These are phyloP conservation scores for Colletotrichum sp. DNA, from an alignment of 2,329 filamentous ascomycete genomes.

Conservation along the genomic window DNA sequence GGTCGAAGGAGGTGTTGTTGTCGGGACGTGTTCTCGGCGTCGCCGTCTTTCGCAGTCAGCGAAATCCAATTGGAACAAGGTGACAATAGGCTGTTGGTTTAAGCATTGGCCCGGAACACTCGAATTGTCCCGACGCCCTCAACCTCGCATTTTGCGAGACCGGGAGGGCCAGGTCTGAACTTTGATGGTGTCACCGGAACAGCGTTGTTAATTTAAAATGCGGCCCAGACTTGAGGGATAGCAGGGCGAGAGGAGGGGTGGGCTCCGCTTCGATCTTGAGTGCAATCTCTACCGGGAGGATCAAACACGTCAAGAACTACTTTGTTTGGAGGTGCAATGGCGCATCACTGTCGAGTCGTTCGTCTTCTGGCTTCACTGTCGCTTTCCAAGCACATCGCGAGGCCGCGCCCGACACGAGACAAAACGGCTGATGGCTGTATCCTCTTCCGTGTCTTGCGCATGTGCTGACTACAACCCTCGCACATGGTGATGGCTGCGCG, in stretches of 20 bases:
- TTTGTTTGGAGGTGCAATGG: not conserved
- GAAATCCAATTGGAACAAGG: not conserved
- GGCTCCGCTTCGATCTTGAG: not conserved
- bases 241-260: not conserved
- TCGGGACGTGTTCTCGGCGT: not conserved
- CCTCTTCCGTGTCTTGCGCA: not conserved
- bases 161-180: not conserved
- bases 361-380: not conserved
- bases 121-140: not conserved
- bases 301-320: conserved; percentile 2
- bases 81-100: not conserved
- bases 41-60: not conserved
- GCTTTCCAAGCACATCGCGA: not conserved
- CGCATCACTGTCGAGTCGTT: not conserved
- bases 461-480: not conserved
- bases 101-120: not conserved
- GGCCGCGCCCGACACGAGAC: not conserved
- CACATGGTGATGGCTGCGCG: not conserved
- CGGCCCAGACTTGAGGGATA: not conserved
- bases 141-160: not conserved
- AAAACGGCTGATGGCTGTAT: not conserved
- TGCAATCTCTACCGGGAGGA: conserved; percentile 7
- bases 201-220: conserved; percentile 3
- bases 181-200: not conserved
- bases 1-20: not conserved